A percentile compares a stretch with the other conserved stretches of the same genome.
phyloP scores from a whole-genome alignment of 225 moss, liverwort and hornwort genomes.

The Climacium dendroides region DNA sequence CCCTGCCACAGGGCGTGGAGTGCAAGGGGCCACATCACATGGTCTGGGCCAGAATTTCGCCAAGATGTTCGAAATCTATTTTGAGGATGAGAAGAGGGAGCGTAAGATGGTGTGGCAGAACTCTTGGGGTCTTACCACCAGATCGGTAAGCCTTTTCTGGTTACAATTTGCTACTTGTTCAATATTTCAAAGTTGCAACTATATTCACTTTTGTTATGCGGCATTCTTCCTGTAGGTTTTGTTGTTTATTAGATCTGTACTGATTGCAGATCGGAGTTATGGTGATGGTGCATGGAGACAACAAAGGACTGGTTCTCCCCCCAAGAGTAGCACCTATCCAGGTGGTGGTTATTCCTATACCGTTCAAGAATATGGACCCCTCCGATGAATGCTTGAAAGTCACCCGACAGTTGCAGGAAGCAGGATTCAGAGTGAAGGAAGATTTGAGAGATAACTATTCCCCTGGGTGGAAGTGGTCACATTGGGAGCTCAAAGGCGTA shows the following conservation, averaged over 20 bases:
- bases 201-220: background rate
- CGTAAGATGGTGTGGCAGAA: slow-evolving; percentile 97
- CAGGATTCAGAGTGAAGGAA: slow-evolving; percentile 66
- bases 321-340: slow-evolving; percentile 87
- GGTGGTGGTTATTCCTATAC: slow-evolving; percentile 74
- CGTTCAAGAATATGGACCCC: slow-evolving; percentile 53
- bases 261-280: slow-evolving; percentile 76
- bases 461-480: slow-evolving; percentile 75
- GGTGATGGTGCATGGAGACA: slow-evolving; percentile 95
- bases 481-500: slow-evolving; percentile 95
- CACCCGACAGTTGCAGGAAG: slow-evolving; percentile 41
- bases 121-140: slow-evolving; percentile 95
- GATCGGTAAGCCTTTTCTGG: slow-evolving; percentile 38
- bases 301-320: slow-evolving; percentile 83
- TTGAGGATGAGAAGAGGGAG: slow-evolving; percentile 55
- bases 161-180: background rate
- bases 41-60: slow-evolving; percentile 94
- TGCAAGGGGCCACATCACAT: slow-evolving; percentile 90
- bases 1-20: slow-evolving; percentile 74
- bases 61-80: slow-evolving; percentile 84
- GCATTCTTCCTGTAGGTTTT: background rate
- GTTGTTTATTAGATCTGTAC: background rate
- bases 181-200: background rate
- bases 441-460: slow-evolving; percentile 64
- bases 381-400: slow-evolving; percentile 53